Evolutionary conservation across 164 flowering plant species (phyloP).

Genomic region (Vitis labrusca): DNA sequence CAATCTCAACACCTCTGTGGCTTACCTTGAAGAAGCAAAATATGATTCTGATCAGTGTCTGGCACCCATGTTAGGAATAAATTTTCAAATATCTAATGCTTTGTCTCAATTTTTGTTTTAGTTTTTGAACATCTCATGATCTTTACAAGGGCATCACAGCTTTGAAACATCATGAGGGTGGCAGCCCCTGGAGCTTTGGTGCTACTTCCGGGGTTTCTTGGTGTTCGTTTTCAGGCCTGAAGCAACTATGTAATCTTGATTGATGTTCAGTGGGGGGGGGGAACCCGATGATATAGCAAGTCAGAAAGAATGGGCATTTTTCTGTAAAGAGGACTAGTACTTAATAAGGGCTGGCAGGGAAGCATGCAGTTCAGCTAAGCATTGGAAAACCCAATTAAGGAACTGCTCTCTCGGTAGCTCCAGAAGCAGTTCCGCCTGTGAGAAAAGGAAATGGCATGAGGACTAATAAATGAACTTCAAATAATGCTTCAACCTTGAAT

Average conservation of each 20-base stretch:
- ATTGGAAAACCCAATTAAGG: constrained; percentile 87
- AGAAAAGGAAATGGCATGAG: not conserved
- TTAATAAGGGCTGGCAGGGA: constrained; percentile 83
- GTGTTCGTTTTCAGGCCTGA: too few species aligned
- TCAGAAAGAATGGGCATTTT: not conserved
- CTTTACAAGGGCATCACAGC: constrained; percentile 3
- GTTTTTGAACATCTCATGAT: too few species aligned
- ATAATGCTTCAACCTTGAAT: not conserved
- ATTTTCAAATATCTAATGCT: constrained; percentile 1
- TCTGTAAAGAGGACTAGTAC: constrained; percentile 40
- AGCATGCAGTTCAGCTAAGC: constrained; percentile 81
- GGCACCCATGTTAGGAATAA: not conserved
- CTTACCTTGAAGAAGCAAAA: not conserved
- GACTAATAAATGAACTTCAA: not conserved
- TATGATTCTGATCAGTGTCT: not conserved
- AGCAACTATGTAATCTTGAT: too few species aligned
- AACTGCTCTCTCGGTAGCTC: constrained; percentile 92
- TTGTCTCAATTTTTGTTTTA: not conserved
- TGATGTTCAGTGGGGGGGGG: too few species aligned
- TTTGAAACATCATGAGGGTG: constrained; percentile 1
- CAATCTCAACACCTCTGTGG: not conserved
- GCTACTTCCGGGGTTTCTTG: too few species aligned
- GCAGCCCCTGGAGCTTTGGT: not conserved
- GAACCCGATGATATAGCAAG: not conserved
- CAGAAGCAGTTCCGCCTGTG: constrained; percentile 88